Percentiles rank a stretch among this genome's conserved stretches.
Conservation (phyloP, 2,329 filamentous ascomycete species). For the Orbilia quercus region DNA sequence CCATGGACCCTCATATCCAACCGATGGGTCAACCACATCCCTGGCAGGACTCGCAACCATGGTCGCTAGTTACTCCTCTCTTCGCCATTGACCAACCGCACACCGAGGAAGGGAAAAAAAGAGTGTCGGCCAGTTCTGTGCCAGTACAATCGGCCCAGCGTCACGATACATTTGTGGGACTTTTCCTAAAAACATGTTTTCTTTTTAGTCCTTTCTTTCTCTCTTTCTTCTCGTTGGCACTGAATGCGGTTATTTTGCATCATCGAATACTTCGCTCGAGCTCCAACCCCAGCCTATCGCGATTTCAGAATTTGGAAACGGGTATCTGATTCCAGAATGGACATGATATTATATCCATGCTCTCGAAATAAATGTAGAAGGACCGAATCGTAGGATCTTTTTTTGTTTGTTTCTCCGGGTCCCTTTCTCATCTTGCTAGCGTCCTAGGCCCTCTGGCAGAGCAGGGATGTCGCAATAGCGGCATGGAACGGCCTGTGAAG, state of each 20-base stretch:
- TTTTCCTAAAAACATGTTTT: slow-evolving; percentile 34
- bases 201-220: slow-evolving; percentile 19
- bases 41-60: slow-evolving; percentile 51
- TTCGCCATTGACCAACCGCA: slow-evolving; percentile 51
- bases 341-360: slow-evolving; percentile 4
- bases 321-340: slow-evolving; percentile 35
- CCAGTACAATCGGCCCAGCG: slow-evolving; percentile 49
- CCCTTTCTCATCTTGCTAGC: too few relatives aligned
- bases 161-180: slow-evolving; percentile 52
- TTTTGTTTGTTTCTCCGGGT: slow-evolving; percentile 12
- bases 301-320: slow-evolving; percentile 47
- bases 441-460: too few relatives aligned
- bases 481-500: slow-evolving; percentile 52
- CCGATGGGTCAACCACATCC: slow-evolving; percentile 33
- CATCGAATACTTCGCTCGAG: slow-evolving; percentile 15
- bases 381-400: slow-evolving; percentile 24
- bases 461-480: slow-evolving; percentile 48
- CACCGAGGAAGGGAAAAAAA: slow-evolving; percentile 18
- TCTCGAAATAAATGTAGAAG: neutral
- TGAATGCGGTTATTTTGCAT: slow-evolving; percentile 49
- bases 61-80: slow-evolving; percentile 54
- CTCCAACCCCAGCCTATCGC: slow-evolving; percentile 32
- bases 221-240: slow-evolving; percentile 16
- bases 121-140: slow-evolving; percentile 48
- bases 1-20: slow-evolving; percentile 48